Percentiles rank a stretch among this genome's conserved stretches.
These are phyloP conservation scores for Kazachstania viticola DNA, from an alignment of 805 yeast species.

Conservation along the genomic window DNA sequence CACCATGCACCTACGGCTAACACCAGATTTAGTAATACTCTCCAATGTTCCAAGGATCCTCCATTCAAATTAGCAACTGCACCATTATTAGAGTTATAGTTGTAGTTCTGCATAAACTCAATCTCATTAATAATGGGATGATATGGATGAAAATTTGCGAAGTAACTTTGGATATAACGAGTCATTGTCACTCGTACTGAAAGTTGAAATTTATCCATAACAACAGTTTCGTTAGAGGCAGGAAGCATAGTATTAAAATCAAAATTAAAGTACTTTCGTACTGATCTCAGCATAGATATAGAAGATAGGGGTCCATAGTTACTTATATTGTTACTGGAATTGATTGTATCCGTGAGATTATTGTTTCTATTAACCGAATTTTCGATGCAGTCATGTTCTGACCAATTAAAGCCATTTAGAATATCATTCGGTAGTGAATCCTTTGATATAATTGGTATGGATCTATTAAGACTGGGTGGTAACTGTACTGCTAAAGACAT, in stretches of 20 bases:
- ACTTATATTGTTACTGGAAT: conserved; percentile 29
- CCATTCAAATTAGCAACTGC: conserved; percentile 4
- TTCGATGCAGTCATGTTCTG: conserved; percentile 31
- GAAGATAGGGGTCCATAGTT: conserved; percentile 54
- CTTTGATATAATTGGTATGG: conserved; percentile 8
- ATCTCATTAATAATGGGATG: conserved; percentile 50
- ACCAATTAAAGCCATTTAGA: conserved; percentile 49
- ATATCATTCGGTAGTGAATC: conserved; percentile 34
- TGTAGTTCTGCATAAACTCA: conserved; percentile 36
- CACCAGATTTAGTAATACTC: conserved; percentile 42
- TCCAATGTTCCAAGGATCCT: conserved; percentile 40
- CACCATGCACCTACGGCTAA: conserved; percentile 66
- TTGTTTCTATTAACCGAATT: neutral
- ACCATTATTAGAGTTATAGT: conserved; percentile 18
- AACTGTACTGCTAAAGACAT: no score
- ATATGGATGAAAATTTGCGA: conserved; percentile 47
- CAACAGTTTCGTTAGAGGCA: neutral
- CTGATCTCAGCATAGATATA: conserved; percentile 40
- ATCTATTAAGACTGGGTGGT: no score
- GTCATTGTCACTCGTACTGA: conserved; percentile 7
- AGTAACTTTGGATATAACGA: conserved; percentile 38
- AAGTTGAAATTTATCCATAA: conserved; percentile 1
- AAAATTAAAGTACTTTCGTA: conserved; percentile 8
- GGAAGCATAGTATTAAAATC: neutral
- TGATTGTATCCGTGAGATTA: neutral